Evolutionary conservation across 306 rosid species (phyloP).

Genomic region (Aeschynomene evenia): DNA sequence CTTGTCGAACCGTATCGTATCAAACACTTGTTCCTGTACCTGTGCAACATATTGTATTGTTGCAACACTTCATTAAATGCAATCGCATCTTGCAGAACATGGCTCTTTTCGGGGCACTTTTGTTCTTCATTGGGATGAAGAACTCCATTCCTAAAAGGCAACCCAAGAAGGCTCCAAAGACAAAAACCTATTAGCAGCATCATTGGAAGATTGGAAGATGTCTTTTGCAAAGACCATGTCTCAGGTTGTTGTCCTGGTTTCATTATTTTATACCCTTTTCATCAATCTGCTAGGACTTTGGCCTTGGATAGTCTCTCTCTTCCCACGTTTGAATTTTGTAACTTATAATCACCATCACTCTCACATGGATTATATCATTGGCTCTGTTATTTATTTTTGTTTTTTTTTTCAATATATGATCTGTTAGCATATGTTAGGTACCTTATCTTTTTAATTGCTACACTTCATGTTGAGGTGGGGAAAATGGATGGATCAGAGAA

Average conservation of each 20-base stretch:
- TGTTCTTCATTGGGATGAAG: conserved; percentile 73
- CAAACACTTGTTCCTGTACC: too few relatives aligned
- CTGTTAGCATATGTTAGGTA: conserved; percentile 25
- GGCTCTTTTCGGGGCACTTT: conserved; percentile 65
- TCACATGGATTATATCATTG: conserved; percentile 16
- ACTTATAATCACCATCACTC: conserved; percentile 14
- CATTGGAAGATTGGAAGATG: conserved; percentile 10
- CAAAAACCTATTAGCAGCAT: conserved; percentile 48
- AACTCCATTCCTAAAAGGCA: conserved; percentile 52
- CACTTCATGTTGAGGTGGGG: background rate
- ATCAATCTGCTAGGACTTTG: conserved; percentile 8
- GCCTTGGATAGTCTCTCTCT: background rate
- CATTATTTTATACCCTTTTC: conserved; percentile 10
- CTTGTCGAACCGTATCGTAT: too few relatives aligned
- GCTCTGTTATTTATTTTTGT: background rate
- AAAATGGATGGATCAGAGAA: background rate
- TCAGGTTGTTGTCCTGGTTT: conserved; percentile 20
- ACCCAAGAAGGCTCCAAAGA: conserved; percentile 52
- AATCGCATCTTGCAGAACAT: conserved; percentile 45
- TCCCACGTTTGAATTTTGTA: conserved; percentile 26
- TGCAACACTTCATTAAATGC: background rate
- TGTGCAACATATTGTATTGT: too few relatives aligned
- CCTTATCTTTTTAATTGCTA: conserved; percentile 29
- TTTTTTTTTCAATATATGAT: background rate
- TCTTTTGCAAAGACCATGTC: conserved; percentile 7